Evolutionary conservation across 2,329 filamentous ascomycete species (phyloP), one percentile per base, ranked within the genome.

Genomic region (Cercospora citrullina): DNA sequence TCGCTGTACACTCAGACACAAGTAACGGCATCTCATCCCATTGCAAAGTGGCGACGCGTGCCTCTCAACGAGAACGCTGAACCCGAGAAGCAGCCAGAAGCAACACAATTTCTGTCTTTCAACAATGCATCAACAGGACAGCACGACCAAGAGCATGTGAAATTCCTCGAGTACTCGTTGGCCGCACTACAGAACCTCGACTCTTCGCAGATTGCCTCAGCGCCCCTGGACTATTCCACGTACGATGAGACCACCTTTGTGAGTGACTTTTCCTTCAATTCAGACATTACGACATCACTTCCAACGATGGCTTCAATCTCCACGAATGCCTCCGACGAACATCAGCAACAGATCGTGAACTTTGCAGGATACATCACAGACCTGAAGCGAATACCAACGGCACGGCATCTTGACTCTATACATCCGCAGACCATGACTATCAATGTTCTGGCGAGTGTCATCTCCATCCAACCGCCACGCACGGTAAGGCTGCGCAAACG

Each of bases 111-210:
- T 59, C 74, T 79, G 12, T 75, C 76, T 2, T 77, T 75, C 58
- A 26, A 55, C 21, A 39, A 68, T 2, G 64, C 66, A 10, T 18
- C 31, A 36, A n/a, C n/a, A 12, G 53, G n/a, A 65, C 30, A 64
- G 12, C 30, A 42, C 21, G 58, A 36, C 16, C 51, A 69, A 14
- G 78, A 80, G 59, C 81, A 82, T 8, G 77, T 87, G 3, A 85
- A 89, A 66, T 96, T 95, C 77, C 91, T 92, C 73, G 87, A 95
- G 71, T 88, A 94, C 74, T 95, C 92, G 0, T 85, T 96, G 60
- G 86, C 88, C 1, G 81, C 90, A 14, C 88, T 96, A 76, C 85
- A 91, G 70, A 86, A 88, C 14, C 78, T 90, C 4, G 79, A 86
- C 1, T 90, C 89, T 0, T 91, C 89, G 1, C 86, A 90, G 68